Evolutionary conservation across 805 yeast species (phyloP).

Genomic region (Kazachstania kunashirensis): DNA sequence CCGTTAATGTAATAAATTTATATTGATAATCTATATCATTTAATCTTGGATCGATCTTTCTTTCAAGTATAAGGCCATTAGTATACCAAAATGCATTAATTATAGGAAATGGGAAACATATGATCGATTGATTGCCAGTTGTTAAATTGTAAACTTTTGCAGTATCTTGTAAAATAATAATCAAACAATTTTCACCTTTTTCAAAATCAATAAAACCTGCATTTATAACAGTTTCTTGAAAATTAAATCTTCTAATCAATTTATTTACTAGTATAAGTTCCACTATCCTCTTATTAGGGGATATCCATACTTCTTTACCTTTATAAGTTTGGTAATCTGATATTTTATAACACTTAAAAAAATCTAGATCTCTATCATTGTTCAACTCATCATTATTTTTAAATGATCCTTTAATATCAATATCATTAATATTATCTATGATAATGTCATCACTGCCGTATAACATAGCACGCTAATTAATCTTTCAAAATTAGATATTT

Average conservation of each 20-base stretch:
- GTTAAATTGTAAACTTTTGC: conserved; percentile 49
- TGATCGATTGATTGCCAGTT: conserved; percentile 49
- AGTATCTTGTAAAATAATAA: conserved; percentile 49
- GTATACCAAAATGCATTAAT: conserved; percentile 53
- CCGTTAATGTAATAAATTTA: conserved; percentile 56
- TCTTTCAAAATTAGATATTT: too few relatives aligned
- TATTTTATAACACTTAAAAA: conserved; percentile 1
- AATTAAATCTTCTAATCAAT: conserved; percentile 33
- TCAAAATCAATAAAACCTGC: conserved; percentile 55
- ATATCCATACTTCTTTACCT: conserved; percentile 19
- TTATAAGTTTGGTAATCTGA: neutral
- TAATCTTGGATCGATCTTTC: conserved; percentile 25
- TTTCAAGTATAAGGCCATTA: conserved; percentile 58
- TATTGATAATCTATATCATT: conserved; percentile 7
- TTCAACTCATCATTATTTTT: neutral
- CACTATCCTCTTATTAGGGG: conserved; percentile 30
- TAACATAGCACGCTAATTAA: too few relatives aligned
- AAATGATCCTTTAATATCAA: too few relatives aligned
- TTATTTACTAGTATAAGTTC: conserved; percentile 30
- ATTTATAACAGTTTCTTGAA: conserved; percentile 38
- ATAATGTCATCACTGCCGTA: too few relatives aligned
- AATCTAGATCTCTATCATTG: neutral
- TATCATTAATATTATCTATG: too few relatives aligned
- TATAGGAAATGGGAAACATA: conserved; percentile 62
- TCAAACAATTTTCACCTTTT: conserved; percentile 30